Percentiles rank a stretch among this genome's conserved stretches.
These are phyloP conservation scores for Phlyctochytrium bullatum DNA, from an alignment of 192 early-diverging fungal species.

Conservation along the genomic window DNA sequence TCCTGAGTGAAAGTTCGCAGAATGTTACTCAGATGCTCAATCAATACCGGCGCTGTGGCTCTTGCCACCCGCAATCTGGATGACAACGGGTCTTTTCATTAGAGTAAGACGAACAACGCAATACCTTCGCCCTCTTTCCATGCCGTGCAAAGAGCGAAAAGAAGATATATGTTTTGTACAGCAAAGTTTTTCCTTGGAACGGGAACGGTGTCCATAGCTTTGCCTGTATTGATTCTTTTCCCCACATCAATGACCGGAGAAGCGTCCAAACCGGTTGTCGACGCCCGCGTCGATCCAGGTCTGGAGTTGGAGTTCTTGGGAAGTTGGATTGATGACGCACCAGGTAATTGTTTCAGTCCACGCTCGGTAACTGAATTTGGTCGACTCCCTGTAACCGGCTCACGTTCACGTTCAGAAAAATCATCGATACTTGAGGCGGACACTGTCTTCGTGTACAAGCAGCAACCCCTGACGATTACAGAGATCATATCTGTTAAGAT, in stretches of 20 bases:
- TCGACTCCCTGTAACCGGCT: not conserved
- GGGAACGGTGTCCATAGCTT: not conserved
- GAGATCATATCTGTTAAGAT: constrained; percentile 52
- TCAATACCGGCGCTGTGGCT: not conserved
- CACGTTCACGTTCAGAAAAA: not conserved
- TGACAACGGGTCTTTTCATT: not conserved
- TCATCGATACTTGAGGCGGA: not conserved
- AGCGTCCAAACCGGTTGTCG: not conserved
- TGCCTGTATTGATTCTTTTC: not conserved
- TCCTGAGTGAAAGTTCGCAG: no score
- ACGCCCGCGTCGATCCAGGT: constrained; percentile 2
- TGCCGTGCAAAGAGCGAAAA: not conserved
- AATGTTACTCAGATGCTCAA: no score
- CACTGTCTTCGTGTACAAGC: constrained; percentile 38
- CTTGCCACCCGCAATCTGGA: not conserved
- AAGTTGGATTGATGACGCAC: not conserved
- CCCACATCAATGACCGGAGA: not conserved
- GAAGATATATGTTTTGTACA: not conserved
- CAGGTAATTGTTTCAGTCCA: not conserved
- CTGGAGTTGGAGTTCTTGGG: not conserved
- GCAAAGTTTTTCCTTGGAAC: not conserved
- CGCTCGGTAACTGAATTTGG: not conserved
- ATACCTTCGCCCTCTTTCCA: not conserved
- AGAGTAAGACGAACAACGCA: not conserved
- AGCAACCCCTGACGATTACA: constrained; percentile 55